Percentiles rank a stretch among this genome's conserved stretches.
Evolutionary conservation across 2,329 filamentous ascomycete genomes (phyloP).

Genomic region (Alternaria rosae): DNA sequence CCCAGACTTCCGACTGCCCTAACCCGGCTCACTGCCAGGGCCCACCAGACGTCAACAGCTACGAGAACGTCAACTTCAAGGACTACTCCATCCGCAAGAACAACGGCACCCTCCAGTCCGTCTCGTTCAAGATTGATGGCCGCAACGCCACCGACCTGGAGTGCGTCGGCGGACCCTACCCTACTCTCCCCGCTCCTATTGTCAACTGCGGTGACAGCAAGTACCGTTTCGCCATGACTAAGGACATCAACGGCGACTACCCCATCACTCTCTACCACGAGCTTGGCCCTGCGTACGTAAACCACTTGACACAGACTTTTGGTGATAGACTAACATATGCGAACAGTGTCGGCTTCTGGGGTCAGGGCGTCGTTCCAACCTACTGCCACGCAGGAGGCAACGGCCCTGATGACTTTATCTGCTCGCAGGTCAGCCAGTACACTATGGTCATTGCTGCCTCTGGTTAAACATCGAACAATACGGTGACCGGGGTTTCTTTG

Average conservation of each 20-base stretch:
- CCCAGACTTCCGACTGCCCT: constrained; percentile 28
- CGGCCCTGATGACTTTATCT: constrained; percentile 26
- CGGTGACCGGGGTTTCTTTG: neutral
- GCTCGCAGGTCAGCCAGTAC: constrained; percentile 16
- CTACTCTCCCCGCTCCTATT: constrained; percentile 21
- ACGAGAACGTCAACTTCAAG: constrained; percentile 31
- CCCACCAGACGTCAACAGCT: constrained; percentile 15
- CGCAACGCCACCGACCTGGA: constrained; percentile 19
- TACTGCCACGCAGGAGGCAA: constrained; percentile 34
- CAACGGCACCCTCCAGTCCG: constrained; percentile 21
- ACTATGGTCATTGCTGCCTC: constrained; percentile 21
- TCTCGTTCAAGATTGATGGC: constrained; percentile 32
- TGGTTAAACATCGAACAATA: neutral
- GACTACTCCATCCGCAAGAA: constrained; percentile 31
- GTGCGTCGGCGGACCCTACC: constrained; percentile 18
- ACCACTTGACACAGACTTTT: neutral
- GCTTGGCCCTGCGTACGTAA: constrained; percentile 8
- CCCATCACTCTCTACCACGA: constrained; percentile 27
- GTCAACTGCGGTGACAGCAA: constrained; percentile 23
- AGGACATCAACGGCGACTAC: constrained; percentile 4
- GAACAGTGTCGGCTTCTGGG: constrained; percentile 3
- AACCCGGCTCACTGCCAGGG: constrained; percentile 31
- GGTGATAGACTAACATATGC: neutral
- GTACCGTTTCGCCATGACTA: constrained; percentile 26
- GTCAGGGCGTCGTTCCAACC: constrained; percentile 17